These are phyloP conservation scores for Starmerella sp. DNA, from an alignment of 805 yeast species.

Conservation along the genomic window DNA sequence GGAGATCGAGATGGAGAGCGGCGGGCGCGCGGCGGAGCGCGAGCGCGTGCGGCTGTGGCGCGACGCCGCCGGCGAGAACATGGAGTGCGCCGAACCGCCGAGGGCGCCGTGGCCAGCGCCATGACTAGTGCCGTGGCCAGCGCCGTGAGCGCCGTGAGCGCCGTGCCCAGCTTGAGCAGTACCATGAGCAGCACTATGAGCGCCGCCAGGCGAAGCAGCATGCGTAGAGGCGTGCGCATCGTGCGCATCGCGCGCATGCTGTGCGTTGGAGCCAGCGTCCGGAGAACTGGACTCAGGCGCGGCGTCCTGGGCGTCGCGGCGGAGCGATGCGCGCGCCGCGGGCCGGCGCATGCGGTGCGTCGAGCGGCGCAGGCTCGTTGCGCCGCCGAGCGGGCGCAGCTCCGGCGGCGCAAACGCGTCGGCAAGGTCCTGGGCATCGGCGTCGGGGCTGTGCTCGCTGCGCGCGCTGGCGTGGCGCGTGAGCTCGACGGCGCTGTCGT, in stretches of 20 bases:
- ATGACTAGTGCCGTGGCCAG: too few species aligned
- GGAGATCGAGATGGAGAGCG: slow-evolving; percentile 9
- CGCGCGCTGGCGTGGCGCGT: slow-evolving; percentile 34
- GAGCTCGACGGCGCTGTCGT: slow-evolving; percentile 40
- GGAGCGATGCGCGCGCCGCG: not conserved
- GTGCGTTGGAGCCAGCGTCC: too few species aligned
- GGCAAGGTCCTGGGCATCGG: not conserved
- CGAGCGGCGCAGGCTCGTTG: slow-evolving; percentile 19
- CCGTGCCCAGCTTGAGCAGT: too few species aligned
- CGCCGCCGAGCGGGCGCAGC: slow-evolving; percentile 7
- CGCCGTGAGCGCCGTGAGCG: too few species aligned
- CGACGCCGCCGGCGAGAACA: not conserved
- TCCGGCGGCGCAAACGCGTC: not conserved
- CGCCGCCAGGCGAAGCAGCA: too few species aligned
- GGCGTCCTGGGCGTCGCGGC: not conserved
- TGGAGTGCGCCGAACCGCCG: too few species aligned
- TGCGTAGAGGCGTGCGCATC: too few species aligned
- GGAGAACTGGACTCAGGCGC: too few species aligned
- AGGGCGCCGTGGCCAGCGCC: too few species aligned
- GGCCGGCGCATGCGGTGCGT: slow-evolving; percentile 16
- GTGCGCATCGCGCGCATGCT: too few species aligned
- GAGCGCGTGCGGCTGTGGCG: not conserved
- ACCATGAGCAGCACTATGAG: too few species aligned
- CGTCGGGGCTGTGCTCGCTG: slow-evolving; percentile 60
- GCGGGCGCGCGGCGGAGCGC: slow-evolving; percentile 1